A percentile compares a stretch with the other conserved stretches of the same genome.
These are phyloP conservation scores for Saccharata proteae DNA, from an alignment of 2,329 filamentous ascomycete species.

Conservation along the genomic window DNA sequence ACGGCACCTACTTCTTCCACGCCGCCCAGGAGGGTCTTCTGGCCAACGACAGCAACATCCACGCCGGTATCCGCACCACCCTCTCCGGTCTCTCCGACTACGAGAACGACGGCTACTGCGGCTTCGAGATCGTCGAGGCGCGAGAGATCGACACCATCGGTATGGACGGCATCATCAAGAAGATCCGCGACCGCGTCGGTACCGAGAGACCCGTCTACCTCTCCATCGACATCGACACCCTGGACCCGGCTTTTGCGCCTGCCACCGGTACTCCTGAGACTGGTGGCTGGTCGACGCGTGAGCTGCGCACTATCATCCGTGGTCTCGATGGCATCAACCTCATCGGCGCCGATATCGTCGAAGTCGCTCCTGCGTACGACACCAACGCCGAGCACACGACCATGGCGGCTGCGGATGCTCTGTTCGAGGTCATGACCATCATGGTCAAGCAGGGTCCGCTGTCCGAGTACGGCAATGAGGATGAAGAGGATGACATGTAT, in stretches of 20 bases:
- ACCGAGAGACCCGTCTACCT: slow-evolving; percentile 66
- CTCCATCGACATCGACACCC: slow-evolving; percentile 75
- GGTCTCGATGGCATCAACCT: slow-evolving; percentile 58
- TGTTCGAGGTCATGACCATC: slow-evolving; percentile 70
- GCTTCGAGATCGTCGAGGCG: slow-evolving; percentile 71
- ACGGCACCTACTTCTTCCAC: slow-evolving; percentile 84
- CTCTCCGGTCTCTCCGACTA: slow-evolving; percentile 69
- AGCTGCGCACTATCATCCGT: slow-evolving; percentile 58
- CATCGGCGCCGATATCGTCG: slow-evolving; percentile 59
- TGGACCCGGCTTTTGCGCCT: slow-evolving; percentile 73
- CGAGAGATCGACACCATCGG: slow-evolving; percentile 58
- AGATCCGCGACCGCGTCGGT: slow-evolving; percentile 63
- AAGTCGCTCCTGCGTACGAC: slow-evolving; percentile 62
- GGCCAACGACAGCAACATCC: slow-evolving; percentile 73
- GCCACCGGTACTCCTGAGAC: slow-evolving; percentile 67
- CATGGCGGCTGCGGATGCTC: slow-evolving; percentile 59
- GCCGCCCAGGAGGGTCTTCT: slow-evolving; percentile 66
- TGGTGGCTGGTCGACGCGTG: slow-evolving; percentile 62
- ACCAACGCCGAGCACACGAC: slow-evolving; percentile 61
- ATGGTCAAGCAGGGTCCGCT: slow-evolving; percentile 72
- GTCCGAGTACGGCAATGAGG: slow-evolving; percentile 32
- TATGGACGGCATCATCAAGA: slow-evolving; percentile 63
- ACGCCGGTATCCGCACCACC: slow-evolving; percentile 76
- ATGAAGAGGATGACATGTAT: slow-evolving; percentile 6
- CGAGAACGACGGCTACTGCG: slow-evolving; percentile 74